Conservation (phyloP, 441 rosid genomes). For the Iberis amara region DNA sequence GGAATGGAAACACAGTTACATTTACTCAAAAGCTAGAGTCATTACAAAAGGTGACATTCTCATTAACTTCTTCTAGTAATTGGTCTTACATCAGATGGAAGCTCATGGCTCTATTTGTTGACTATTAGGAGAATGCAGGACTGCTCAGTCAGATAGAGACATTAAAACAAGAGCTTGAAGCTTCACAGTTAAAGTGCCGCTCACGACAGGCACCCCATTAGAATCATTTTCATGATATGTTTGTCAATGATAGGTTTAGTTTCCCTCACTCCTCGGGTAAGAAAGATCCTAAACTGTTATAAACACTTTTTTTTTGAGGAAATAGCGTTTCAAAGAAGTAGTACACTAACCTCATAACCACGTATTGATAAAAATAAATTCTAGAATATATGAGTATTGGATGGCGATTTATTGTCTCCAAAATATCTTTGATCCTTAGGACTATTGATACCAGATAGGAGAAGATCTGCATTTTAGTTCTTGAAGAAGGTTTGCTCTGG, state of each 20-base stretch:
- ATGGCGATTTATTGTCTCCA: not conserved
- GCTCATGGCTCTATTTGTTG: conserved; percentile 19
- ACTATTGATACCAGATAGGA: not conserved
- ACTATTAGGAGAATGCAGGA: conserved; percentile 58
- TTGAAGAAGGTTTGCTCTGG: conserved; percentile 1
- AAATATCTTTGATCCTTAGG: not conserved
- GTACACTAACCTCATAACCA: conserved; percentile 6
- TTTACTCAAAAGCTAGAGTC: conserved; percentile 38
- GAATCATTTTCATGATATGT: not conserved
- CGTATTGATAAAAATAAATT: conserved; percentile 2
- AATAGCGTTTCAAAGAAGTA: not conserved
- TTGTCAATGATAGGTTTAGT: conserved; percentile 10
- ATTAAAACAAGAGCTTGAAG: conserved; percentile 49
- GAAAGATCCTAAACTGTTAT: conserved; percentile 4
- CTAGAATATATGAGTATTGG: not conserved
- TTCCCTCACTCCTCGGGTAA: conserved; percentile 12
- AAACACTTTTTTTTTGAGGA: conserved; percentile 2
- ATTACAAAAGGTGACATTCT: conserved; percentile 53
- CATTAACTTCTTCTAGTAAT: not conserved
- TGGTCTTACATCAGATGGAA: not conserved
- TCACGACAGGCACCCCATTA: conserved; percentile 19
- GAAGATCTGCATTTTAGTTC: too few relatives aligned
- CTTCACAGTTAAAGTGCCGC: conserved; percentile 47
- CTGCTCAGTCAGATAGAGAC: conserved; percentile 47
- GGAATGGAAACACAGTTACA: conserved; percentile 35